Evolutionary conservation across 805 yeast species (phyloP).

Genomic region (Metschnikowia aberdeeniae): DNA sequence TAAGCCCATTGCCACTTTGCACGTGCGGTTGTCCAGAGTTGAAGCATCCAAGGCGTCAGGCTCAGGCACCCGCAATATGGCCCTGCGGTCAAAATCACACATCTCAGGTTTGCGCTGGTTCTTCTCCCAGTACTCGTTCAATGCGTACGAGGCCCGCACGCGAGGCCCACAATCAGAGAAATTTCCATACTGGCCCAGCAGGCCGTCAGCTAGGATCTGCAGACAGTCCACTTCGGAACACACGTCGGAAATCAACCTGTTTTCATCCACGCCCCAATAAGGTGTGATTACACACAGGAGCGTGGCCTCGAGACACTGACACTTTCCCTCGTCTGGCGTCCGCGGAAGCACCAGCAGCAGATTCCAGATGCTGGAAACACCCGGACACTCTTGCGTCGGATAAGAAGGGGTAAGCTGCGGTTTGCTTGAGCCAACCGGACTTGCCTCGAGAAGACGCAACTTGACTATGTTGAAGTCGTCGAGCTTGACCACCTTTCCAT

Average conservation of each 20-base stretch:
- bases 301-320: constrained; percentile 43
- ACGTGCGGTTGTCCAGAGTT: constrained; percentile 26
- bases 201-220: constrained; percentile 33
- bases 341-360: constrained; percentile 28
- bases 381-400: constrained; percentile 7
- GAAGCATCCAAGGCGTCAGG: constrained; percentile 16
- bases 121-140: constrained; percentile 32
- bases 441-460: constrained; percentile 18
- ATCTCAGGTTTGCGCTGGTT: constrained; percentile 16
- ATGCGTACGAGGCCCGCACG: constrained; percentile 39
- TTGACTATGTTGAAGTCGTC: constrained; percentile 33
- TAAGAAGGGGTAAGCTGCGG: not conserved
- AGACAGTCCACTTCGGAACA: constrained; percentile 38
- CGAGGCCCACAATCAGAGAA: constrained; percentile 36
- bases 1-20: constrained; percentile 11
- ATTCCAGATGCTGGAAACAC: constrained; percentile 9
- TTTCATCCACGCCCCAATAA: constrained; percentile 18
- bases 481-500: constrained; percentile 24
- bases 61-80: constrained; percentile 20
- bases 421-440: constrained; percentile 18
- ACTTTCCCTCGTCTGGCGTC: constrained; percentile 39
- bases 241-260: constrained; percentile 24
- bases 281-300: constrained; percentile 36
- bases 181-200: constrained; percentile 38
- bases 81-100: constrained; percentile 26